Evolutionary conservation across 192 early-diverging fungal species (phyloP), one percentile per base, ranked within the genome.

Genomic region (Chytriomyces confervae): DNA sequence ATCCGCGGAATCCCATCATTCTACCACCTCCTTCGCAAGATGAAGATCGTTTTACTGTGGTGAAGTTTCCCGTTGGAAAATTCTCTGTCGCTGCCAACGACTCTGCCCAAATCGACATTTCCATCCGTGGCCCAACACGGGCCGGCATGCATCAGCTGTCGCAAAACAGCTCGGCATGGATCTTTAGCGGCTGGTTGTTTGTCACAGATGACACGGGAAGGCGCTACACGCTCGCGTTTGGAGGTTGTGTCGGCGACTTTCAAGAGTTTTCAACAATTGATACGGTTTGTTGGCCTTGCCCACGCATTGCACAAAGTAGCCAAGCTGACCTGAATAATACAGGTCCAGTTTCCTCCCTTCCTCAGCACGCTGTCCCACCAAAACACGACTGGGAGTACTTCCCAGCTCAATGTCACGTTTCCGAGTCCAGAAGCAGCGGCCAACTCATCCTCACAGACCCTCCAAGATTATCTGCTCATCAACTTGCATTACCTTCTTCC

Each of bases 61-160:
- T 75, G 49, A n/a, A 11, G 9, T 27, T 78, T 61, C 43, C 60
- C 66, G 8, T 5, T 24, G 49, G 51, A 11, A 66, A 44, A 23
- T 5, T 85, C 61, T 44, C 50, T 66, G 23, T 85, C 71, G 60
- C 6, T 24, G 72, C 77, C 20, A 76, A 78, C 49, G 75, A 79
- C 36, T 61, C 78, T 44, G 69, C 62, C 7, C 51, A 20, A 36
- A 20, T 84, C 48, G 68, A 24, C 23, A 62, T 80, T 74, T 76
- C 43, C 5, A 68, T 83, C 70, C 82, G 67, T 23, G 61, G 75
- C 29, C 84, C 84, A 27, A 20, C 66, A 27, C 50, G 53, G 45
- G 27, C 16, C 3, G 63, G 63, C 27, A 65, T 65, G 63, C 24
- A 68, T 43, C 16, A 9, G 10, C 23, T 68, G 16, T 27, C 27